Base-by-base conservation (phyloP, 441 rosid genomes). In the Gossypium laxum region DNA sequence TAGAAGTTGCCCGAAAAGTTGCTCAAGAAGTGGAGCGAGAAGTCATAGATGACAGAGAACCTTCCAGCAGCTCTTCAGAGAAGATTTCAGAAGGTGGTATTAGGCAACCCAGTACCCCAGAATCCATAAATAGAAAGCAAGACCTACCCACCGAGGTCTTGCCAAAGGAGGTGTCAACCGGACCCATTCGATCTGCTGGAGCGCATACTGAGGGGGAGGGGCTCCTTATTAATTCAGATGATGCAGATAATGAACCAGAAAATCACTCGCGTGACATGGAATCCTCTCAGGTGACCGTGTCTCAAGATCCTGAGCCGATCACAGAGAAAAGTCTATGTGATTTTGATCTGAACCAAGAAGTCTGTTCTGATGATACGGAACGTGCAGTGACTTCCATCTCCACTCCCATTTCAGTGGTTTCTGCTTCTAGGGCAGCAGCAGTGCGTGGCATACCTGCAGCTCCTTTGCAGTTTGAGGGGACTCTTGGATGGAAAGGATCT, bases 21-120 rank as follows among this genome's bases (percentile, higher is more conserved):
- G 99, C 99, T 64, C 93, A 85, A 77, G 96, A 90, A 83, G 98
- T 92, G 57, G 97, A 89, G 75, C 87, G 90, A 82, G 97, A 92
- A 76, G 94, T 89, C 38, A 76, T 79, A 43, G 87, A 89, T 72
- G 82, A 79, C 19, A 84, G 79, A 79, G 96, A 87, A 67, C 92
- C 68, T 73, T 86, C 88, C 12, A 78, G 84, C 77, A 80, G 88
- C 79, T 87, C 96, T 50, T 86, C 92, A 0, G 92, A 82, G 61
- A 89, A 86, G 78, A 68, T 69, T 18, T 80, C 85, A 26, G 84
- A 48, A 38, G 83, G 75, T 85, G 86, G 78, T 78, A 76, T 75
- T 5, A 60, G 78, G 74, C 83, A 75, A 70, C 82, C 85, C 56
- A 78, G 67, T 75, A 82, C 87, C 74, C 86, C 85, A 51, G 86